Base-by-base conservation (phyloP, 768 basidiomycete genomes). In the Russula sp. region DNA sequence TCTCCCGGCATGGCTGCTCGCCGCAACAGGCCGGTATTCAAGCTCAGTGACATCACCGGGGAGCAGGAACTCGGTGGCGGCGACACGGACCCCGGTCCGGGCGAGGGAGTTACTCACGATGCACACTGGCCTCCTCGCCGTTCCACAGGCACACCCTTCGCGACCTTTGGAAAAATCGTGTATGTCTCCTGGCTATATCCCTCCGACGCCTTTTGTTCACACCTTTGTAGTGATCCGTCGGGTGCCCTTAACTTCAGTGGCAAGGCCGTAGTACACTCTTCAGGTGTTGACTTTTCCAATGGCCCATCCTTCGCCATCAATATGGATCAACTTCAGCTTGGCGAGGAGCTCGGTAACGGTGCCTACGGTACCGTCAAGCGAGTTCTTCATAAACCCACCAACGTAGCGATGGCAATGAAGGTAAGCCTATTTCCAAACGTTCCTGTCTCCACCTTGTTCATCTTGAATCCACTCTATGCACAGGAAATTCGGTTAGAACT, bases 401-500 rank as follows among this genome's bases (percentile, higher is more conserved):
- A 94, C 58, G 93, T 98, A 50, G 83, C 83, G 62, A 98, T 99
- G 95, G 96, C 96, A 13, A 96, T 98, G 94, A 99, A 99, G 87
- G 96, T 95, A 57, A 55, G 78, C 71, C 52, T 13, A 6, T 22
- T 27, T 13, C 39, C 27, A 27, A 50, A 20, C 47, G 8, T 8
- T 48, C 6, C 13, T 20, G 16, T 48, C 22, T 13, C 22, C 13
- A 14, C 47, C 10, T 31, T 6, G 27, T n/a, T 7, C 35, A 54
- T 16, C 20, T 57, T 37, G 56, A 45, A 34, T 60, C 6, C 31
- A 16, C 10, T 40, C 16, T 60, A 44, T 49, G 52, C 63, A 14
- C 73, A 98, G 96, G 96, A 99, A 87, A 99, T 98, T 68, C 91
- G 93, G 27, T 80, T 99, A 16, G 94, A 98, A 73, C 83, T 99